Evolutionary conservation across 73 alveolate genomes (phyloP).

Genomic region (Paramecium caudatum): DNA sequence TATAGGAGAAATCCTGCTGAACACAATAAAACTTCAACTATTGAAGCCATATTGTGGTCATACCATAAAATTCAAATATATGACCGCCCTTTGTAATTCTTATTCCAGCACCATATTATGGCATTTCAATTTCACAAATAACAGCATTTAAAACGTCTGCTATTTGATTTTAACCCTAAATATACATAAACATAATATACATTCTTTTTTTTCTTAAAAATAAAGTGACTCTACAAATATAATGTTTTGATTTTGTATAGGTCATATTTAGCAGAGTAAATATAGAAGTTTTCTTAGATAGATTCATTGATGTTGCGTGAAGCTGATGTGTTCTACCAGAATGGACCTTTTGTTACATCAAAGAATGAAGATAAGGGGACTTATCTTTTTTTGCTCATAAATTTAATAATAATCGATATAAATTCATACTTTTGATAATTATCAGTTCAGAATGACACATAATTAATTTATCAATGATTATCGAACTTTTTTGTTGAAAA

Average conservation of each 20-base stretch:
- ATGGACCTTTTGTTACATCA: slow-evolving; percentile 6
- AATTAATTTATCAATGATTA: neutral
- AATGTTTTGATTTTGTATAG: neutral
- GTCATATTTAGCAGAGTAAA: neutral
- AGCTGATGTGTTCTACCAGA: slow-evolving; percentile 15
- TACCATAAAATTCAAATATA: slow-evolving; percentile 1
- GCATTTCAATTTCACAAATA: neutral
- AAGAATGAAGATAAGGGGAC: slow-evolving; percentile 48
- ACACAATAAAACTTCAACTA: slow-evolving; percentile 27
- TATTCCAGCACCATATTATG: slow-evolving; percentile 11
- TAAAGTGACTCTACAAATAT: neutral
- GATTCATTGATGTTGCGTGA: slow-evolving; percentile 50
- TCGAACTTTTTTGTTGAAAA: neutral
- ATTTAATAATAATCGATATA: slow-evolving; percentile 4
- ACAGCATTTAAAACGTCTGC: slow-evolving; percentile 13
- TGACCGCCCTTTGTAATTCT: slow-evolving; percentile 19
- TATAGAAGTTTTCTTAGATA: slow-evolving; percentile 15
- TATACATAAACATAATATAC: neutral
- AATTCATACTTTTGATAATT: too few relatives aligned
- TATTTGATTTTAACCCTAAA: slow-evolving; percentile 28
- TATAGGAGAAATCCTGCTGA: slow-evolving; percentile 36
- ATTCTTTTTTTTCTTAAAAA: slow-evolving; percentile 18
- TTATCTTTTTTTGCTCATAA: slow-evolving; percentile 32
- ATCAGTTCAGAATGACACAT: neutral
- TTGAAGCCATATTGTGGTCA: slow-evolving; percentile 34